A percentile compares a stretch with the other conserved stretches of the same genome.
Evolutionary conservation across 2,329 filamentous ascomycete genomes (phyloP).

Genomic region (Cadophora malorum): DNA sequence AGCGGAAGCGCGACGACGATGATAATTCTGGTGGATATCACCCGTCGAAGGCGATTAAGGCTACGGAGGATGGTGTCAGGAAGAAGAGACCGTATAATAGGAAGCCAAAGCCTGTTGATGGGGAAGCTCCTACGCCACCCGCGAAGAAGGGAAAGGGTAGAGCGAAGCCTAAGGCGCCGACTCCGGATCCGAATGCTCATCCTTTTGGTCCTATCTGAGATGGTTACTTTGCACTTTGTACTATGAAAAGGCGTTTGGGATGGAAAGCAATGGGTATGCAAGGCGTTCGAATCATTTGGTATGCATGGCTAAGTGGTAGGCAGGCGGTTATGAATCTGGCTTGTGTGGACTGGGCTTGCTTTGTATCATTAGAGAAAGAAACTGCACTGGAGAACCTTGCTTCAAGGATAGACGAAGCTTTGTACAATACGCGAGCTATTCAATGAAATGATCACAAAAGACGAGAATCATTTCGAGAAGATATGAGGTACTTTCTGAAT

Average conservation of each 20-base stretch:
- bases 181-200: constrained; percentile 33
- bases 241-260: constrained; percentile 7
- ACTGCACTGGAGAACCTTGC: background rate
- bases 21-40: constrained; percentile 60
- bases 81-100: constrained; percentile 36
- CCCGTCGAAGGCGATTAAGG: constrained; percentile 57
- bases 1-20: constrained; percentile 56
- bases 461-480: no score
- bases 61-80: constrained; percentile 38
- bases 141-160: constrained; percentile 61
- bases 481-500: background rate
- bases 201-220: constrained; percentile 30
- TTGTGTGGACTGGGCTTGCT: background rate
- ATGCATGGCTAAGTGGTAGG: constrained; percentile 1
- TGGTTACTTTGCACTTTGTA: constrained; percentile 10
- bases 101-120: constrained; percentile 40
- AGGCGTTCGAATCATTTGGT: background rate
- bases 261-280: constrained; percentile 2
- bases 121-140: constrained; percentile 28
- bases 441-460: background rate
- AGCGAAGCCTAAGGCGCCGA: constrained; percentile 49
- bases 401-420: background rate
- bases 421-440: constrained; percentile 1
- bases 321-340: background rate
- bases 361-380: constrained; percentile 1